Percentiles rank a stretch among this genome's conserved stretches.
Evolutionary conservation across 176 grass and related monocot species (phyloP).

Genomic region (Oryza officinalis): DNA sequence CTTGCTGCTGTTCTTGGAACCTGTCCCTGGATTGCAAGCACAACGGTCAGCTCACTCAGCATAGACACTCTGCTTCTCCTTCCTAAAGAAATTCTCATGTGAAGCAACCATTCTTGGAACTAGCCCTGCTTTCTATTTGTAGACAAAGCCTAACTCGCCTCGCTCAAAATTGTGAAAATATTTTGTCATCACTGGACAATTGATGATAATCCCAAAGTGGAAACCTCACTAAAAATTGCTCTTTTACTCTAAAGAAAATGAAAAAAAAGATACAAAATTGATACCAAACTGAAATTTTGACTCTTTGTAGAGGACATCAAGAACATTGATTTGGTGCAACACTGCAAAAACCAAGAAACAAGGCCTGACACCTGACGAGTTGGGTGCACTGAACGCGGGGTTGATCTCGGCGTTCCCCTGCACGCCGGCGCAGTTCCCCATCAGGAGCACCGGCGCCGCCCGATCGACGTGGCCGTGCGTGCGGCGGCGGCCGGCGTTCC

Average conservation of each 20-base stretch:
- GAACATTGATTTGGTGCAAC: not conserved
- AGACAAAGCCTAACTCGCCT: not conserved
- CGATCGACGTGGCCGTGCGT: not conserved
- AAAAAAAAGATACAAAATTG: not conserved
- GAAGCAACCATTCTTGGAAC: not conserved
- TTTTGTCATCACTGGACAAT: not conserved
- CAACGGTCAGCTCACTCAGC: not conserved
- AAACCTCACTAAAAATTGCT: not conserved
- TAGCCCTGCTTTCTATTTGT: not conserved
- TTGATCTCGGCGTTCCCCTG: slow-evolving; percentile 75
- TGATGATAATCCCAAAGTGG: not conserved
- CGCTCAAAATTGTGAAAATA: slow-evolving; percentile 19
- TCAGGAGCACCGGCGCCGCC: slow-evolving; percentile 25
- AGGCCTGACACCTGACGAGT: slow-evolving; percentile 52
- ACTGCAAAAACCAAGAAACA: slow-evolving; percentile 1
- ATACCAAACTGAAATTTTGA: not conserved
- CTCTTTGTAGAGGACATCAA: not conserved
- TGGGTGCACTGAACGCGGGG: slow-evolving; percentile 57
- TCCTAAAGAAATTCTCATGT: not conserved
- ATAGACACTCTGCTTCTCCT: not conserved
- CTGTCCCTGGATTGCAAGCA: slow-evolving; percentile 47
- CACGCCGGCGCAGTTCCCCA: slow-evolving; percentile 72
- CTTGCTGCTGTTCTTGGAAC: slow-evolving; percentile 64
- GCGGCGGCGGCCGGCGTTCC: not conserved
- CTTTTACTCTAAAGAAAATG: not conserved